These are phyloP conservation scores for Phytophthora boehmeriae DNA, from an alignment of 352 stramenopile species.

Conservation along the genomic window DNA sequence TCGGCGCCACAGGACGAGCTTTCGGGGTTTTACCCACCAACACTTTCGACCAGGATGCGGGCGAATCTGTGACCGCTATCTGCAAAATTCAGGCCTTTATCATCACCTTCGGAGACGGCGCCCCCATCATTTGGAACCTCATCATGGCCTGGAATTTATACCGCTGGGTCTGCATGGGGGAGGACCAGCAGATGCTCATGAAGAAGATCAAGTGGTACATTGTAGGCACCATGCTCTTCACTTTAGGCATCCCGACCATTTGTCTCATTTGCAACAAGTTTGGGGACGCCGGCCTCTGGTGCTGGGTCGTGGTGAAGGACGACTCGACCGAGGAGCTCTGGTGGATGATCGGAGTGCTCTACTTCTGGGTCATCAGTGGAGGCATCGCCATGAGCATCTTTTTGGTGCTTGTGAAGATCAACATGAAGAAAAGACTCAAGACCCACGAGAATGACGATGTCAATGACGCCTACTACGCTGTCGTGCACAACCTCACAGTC, in stretches of 20 bases:
- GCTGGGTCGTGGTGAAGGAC: slow-evolving; percentile 67
- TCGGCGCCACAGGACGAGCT: slow-evolving; percentile 69
- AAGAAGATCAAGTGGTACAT: slow-evolving; percentile 88
- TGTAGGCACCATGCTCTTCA: slow-evolving; percentile 59
- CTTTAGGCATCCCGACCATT: slow-evolving; percentile 55
- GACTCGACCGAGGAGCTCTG: slow-evolving; percentile 57
- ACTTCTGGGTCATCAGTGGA: slow-evolving; percentile 77
- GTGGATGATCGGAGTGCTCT: slow-evolving; percentile 78
- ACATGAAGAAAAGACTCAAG: slow-evolving; percentile 75
- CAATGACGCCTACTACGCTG: slow-evolving; percentile 75
- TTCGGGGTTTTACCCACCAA: slow-evolving; percentile 71
- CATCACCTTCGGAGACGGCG: slow-evolving; percentile 77
- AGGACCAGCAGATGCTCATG: slow-evolving; percentile 85
- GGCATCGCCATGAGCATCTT: slow-evolving; percentile 60
- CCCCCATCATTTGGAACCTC: slow-evolving; percentile 84
- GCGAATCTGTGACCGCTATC: slow-evolving; percentile 56
- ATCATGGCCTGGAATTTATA: slow-evolving; percentile 87
- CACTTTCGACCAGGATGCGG: slow-evolving; percentile 62
- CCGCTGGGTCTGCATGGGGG: slow-evolving; percentile 81
- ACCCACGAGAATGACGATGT: slow-evolving; percentile 81
- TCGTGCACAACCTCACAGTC: slow-evolving; percentile 84
- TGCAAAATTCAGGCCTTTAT: slow-evolving; percentile 82
- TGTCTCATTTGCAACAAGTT: slow-evolving; percentile 67
- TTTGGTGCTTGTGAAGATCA: slow-evolving; percentile 78
- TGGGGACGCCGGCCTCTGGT: slow-evolving; percentile 76